These are phyloP conservation scores for Pseudogymnoascus sp. DNA, from an alignment of 2,329 filamentous ascomycete genomes.

Conservation along the genomic window DNA sequence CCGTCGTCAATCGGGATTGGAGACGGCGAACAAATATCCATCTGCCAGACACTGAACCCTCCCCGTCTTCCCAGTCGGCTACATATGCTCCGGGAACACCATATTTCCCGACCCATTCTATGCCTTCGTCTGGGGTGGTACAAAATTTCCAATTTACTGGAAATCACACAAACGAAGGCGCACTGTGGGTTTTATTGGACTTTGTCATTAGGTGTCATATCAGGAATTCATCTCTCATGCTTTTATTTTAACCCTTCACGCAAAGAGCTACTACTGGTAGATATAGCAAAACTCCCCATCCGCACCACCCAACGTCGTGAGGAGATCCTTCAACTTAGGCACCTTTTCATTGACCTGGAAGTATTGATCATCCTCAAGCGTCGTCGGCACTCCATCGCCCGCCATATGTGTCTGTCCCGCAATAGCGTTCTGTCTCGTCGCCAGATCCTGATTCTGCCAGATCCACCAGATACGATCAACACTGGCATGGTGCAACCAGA, in stretches of 20 bases:
- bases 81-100: not conserved
- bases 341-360: not conserved
- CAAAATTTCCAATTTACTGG: not conserved
- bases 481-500: constrained; percentile 38
- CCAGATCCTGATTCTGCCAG: constrained; percentile 39
- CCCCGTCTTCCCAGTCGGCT: constrained; percentile 18
- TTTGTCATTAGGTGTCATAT: not conserved
- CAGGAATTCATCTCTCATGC: not conserved
- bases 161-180: not conserved
- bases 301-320: not conserved
- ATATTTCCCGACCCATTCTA: no score
- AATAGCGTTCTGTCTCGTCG: constrained; percentile 21
- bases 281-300: constrained; percentile 11
- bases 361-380: not conserved
- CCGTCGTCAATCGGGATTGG: no score
- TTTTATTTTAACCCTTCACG: not conserved
- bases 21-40: no score
- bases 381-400: constrained; percentile 12
- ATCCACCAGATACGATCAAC: constrained; percentile 41
- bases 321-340: not conserved
- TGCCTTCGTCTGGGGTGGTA: not conserved
- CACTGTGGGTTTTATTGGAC: not conserved
- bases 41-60: not conserved
- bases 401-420: constrained; percentile 20
- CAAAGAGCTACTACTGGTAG: not conserved